Conservation (phyloP, 2,329 filamentous ascomycete species). For the Neoascochyta sp. region DNA sequence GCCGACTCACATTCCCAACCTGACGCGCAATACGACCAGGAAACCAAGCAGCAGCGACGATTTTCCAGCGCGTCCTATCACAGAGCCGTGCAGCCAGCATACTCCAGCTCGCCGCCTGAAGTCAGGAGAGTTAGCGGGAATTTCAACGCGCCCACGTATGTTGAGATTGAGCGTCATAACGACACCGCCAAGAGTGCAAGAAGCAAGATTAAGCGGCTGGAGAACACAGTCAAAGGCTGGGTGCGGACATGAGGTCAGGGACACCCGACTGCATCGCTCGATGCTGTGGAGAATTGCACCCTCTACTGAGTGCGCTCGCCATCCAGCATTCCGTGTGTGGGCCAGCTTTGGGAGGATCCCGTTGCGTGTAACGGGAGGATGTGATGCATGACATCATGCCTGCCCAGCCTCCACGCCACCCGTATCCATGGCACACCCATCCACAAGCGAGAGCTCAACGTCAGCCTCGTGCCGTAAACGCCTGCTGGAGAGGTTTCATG, state of each 20-base stretch:
- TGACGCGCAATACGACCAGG: conserved; percentile 1
- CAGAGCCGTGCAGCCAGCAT: conserved; percentile 4
- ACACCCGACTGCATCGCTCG: too few species aligned
- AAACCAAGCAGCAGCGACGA: conserved; percentile 6
- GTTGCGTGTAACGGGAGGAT: too few species aligned
- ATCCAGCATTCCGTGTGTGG: too few species aligned
- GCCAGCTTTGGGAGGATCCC: too few species aligned
- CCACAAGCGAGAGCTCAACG: conserved; percentile 6
- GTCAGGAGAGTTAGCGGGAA: conserved; percentile 20
- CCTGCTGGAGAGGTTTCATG: too few species aligned
- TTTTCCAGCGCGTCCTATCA: conserved; percentile 8
- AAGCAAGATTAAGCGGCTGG: conserved; percentile 11
- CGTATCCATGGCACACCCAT: conserved; percentile 2
- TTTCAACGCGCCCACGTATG: conserved; percentile 27
- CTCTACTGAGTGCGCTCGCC: too few species aligned
- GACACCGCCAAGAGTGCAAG: conserved; percentile 9
- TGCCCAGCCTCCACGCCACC: conserved; percentile 3
- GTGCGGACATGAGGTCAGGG: conserved; percentile 9
- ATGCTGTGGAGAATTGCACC: too few species aligned
- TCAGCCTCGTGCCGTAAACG: conserved; percentile 1
- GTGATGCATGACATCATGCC: conserved; percentile 1
- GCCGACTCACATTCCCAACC: conserved; percentile 8
- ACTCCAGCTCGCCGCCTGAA: conserved; percentile 8
- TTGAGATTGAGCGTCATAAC: conserved; percentile 19
- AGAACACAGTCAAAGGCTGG: conserved; percentile 11